phyloP scores from a whole-genome alignment of 495 filamentous ascomycete species.

The Lichina pygmaea region DNA sequence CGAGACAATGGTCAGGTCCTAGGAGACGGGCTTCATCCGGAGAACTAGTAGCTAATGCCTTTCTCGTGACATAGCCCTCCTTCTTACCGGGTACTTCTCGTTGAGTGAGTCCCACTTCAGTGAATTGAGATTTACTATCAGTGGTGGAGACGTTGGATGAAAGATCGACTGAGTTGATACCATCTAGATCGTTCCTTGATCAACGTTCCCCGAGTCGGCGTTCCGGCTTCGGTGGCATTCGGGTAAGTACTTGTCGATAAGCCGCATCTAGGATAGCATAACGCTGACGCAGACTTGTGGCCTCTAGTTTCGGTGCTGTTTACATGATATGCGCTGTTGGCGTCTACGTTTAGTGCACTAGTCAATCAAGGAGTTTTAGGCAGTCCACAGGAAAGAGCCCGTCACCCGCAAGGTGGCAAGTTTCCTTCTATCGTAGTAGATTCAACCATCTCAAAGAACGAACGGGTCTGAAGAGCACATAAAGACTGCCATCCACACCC shows the following conservation, averaged over 20 bases:
- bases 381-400: no score
- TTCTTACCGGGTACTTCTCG: slow-evolving; percentile 47
- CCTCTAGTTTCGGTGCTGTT: slow-evolving; percentile 62
- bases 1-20: background rate
- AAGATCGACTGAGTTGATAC: background rate
- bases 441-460: no score
- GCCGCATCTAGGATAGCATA: background rate
- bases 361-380: background rate
- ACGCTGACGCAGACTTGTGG: background rate
- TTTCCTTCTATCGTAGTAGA: no score
- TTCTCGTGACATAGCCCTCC: slow-evolving; percentile 16
- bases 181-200: slow-evolving; percentile 56
- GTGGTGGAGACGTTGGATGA: no score
- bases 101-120: slow-evolving; percentile 32
- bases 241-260: slow-evolving; percentile 31
- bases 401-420: no score
- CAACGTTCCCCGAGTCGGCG: slow-evolving; percentile 48
- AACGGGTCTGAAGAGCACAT: no score
- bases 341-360: slow-evolving; percentile 60
- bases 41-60: slow-evolving; percentile 6
- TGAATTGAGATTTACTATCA: no score
- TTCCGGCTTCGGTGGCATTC: slow-evolving; percentile 70
- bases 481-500: background rate
- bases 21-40: background rate
- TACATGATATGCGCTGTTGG: slow-evolving; percentile 97